Evolutionary conservation across 768 basidiomycete genomes (phyloP).

Genomic region (Russula virescens): DNA sequence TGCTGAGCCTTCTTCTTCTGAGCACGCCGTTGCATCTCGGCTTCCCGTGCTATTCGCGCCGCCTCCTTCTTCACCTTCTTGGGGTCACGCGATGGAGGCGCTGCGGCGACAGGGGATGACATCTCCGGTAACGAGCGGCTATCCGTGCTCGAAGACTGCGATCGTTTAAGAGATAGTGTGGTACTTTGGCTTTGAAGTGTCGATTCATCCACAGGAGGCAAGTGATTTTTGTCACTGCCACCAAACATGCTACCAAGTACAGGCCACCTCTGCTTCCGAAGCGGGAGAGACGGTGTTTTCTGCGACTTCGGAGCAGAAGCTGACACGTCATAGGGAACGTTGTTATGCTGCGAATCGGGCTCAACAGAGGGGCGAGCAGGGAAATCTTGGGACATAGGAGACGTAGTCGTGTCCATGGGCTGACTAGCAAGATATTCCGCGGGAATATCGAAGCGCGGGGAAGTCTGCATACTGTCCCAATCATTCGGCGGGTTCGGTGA

Average conservation of each 20-base stretch:
- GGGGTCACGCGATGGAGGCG: conserved; percentile 45
- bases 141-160: conserved; percentile 69
- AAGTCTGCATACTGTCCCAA: conserved; percentile 58
- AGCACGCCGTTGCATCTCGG: conserved; percentile 78
- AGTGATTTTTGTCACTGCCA: conserved; percentile 57
- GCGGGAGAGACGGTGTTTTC: conserved; percentile 53
- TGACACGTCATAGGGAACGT: conserved; percentile 35
- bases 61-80: conserved; percentile 82
- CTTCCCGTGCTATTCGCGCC: conserved; percentile 69
- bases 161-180: conserved; percentile 67
- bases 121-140: conserved; percentile 57
- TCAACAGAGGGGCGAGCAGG: conserved; percentile 40
- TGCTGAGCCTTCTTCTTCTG: conserved; percentile 67
- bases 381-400: conserved; percentile 49
- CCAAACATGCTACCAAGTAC: conserved; percentile 62
- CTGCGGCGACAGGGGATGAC: conserved; percentile 37
- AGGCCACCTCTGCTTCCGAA: conserved; percentile 71
- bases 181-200: conserved; percentile 39
- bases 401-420: conserved; percentile 46
- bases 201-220: conserved; percentile 72
- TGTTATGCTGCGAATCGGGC: conserved; percentile 33
- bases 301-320: conserved; percentile 47
- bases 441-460: conserved; percentile 44
- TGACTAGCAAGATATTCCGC: conserved; percentile 39
- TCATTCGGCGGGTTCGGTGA: conserved; percentile 28